Evolutionary conservation across 176 grass and related monocot genomes (phyloP), one percentile per base, ranked within the genome.

Genomic region (Saccharum officinarum): DNA sequence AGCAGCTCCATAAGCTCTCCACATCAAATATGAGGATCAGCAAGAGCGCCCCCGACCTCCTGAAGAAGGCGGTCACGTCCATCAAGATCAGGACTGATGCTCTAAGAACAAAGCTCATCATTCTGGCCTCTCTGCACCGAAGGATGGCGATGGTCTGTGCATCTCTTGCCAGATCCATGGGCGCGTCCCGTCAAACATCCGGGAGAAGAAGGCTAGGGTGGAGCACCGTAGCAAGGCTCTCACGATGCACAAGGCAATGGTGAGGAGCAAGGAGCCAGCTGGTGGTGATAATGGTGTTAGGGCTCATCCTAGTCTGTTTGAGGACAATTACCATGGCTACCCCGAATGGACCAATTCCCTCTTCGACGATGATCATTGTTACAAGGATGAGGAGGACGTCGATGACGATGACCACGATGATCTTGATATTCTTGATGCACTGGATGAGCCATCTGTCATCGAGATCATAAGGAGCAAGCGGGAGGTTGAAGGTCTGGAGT

Each of bases 121-220:
- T 99, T 37, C 39, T 96, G 1, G 50, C 74, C 26, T 86, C 92
- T 2, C 76, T 92, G 13, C 89, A 61, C 60, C 87, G 86, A 13
- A 84, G 91, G 49, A 75, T 89, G 86, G 67, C 84, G 3, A 18
- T 84, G 37, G 42, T 88, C 46, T 54, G 59, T 6, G 30, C 88
- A 84, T 92, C 67, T 92, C 91, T 42, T 78, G 86, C 67, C 86
- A 88, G 79, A 92, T 99, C 69, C 93, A 94, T 7, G 84, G 81
- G 5, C 82, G 80, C 11, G 71, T 84, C 31, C 7, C 8, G 7
- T 57, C 67, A 1, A 66, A 87, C 28, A 28, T 0, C 12, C 73
- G 34, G 25, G 39, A 79, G 68, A 83, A 83, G 42, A 34, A 40
- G 2, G 61, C 17, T 5, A 54, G 34, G 36, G 8, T 77, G 73